Evolutionary conservation across 148 eudicot species (phyloP), one percentile per base, ranked within the genome.

Genomic region (Nepenthes gracilis): DNA sequence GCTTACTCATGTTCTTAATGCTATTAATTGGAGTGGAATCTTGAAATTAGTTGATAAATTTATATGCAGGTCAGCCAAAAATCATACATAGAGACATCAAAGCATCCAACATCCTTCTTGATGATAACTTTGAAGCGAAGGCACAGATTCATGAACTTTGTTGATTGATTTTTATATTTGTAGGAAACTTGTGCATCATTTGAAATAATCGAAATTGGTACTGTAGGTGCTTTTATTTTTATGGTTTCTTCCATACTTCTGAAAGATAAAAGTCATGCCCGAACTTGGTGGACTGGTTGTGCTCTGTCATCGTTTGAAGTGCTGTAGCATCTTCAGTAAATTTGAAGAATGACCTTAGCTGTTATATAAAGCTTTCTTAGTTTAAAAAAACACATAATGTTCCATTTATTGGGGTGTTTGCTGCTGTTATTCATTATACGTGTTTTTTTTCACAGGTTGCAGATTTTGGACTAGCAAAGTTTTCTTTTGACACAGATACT

Each of bases 11-110:
- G 6, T 61, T 35, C 45, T 40, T 40, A 40, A 3, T 40, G 6
- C 8, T 8, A 8, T 40, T 40, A 40, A 3, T 40, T 66, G 62
- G 3, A 15, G 38, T 14, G 40, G 59, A 43, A 1, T 35, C 32
- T 9, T 52, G 56, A 36, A 51, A 36, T 45, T 36, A 50, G 33
- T 15, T 12, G 60, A 15, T 34, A 13, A 61, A 8, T 51, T 14
- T 65, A 6, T 67, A 43, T 67, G 55, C 80, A 89, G 96, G 90
- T 74, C 76, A 76, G 1, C 96, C 96, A 37, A 88, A 85, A 76
- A 80, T 88, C 67, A 85, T 88, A 66, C 96, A 88, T 63, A 85
- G 96, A 40, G 93, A 89, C 72, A 83, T 85, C 64, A 88, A 88
- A 77, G 85, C 96, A 9, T 65, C 93, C 32, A 83, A 88, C 75